phyloP scores from a whole-genome alignment of 108 stramenopile genomes.

The Cyclotella choctawhatcheeana region DNA sequence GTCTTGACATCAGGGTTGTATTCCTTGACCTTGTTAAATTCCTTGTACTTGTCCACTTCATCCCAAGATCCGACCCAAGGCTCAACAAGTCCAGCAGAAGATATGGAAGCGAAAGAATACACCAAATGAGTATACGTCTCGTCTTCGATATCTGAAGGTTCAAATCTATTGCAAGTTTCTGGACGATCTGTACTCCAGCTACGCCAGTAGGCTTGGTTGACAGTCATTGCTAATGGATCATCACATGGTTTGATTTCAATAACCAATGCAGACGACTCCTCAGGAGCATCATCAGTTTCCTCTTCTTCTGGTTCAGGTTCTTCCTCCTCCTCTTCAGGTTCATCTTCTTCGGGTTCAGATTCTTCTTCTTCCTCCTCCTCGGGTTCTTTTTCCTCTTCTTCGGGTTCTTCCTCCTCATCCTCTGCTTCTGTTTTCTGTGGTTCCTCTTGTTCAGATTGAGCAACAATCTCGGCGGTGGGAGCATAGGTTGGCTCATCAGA shows the following conservation, averaged over 20 bases:
- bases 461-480: neutral
- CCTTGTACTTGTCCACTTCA: constrained; percentile 54
- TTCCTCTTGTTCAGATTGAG: constrained; percentile 4
- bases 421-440: constrained; percentile 17
- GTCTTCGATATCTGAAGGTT: constrained; percentile 50
- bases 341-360: constrained; percentile 5
- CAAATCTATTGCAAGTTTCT: constrained; percentile 53
- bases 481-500: neutral
- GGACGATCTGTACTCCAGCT: constrained; percentile 55
- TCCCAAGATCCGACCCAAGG: constrained; percentile 56
- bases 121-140: constrained; percentile 53
- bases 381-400: constrained; percentile 14
- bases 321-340: constrained; percentile 14
- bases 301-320: neutral
- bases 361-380: constrained; percentile 15
- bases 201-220: constrained; percentile 58
- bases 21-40: constrained; percentile 56
- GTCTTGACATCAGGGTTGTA: constrained; percentile 49
- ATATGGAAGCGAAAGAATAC: constrained; percentile 55
- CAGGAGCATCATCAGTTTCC: constrained; percentile 1
- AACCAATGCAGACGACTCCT: constrained; percentile 29
- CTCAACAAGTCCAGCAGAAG: constrained; percentile 47
- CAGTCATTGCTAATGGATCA: constrained; percentile 57
- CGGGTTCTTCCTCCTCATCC: constrained; percentile 6
- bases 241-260: constrained; percentile 53